Evolutionary conservation across 352 stramenopile species (phyloP), one percentile per base, ranked within the genome.

Genomic region (Globisporangium apiculatum): DNA sequence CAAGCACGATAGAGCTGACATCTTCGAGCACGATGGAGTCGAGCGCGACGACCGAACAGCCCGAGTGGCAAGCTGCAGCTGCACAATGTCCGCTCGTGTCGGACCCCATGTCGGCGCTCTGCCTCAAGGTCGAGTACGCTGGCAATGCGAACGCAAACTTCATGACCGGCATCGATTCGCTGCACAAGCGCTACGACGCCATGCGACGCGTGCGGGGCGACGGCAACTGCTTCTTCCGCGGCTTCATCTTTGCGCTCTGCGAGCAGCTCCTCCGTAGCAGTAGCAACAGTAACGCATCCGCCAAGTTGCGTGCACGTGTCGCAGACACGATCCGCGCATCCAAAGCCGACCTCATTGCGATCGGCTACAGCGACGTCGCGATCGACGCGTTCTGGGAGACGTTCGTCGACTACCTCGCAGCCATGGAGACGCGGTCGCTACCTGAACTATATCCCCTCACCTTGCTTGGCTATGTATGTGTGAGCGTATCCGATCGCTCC

Each of bases 301-400:
- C 54, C 8, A 57, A 51, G 47, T 62, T 88, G 36, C 68, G 72
- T 11, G 36, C 47, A 6, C 69, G 66, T 40, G 70, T 92, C 14
- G 76, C 85, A 54, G 61, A 79, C 18, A 86, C 65, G 60, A 88
- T 92, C 56, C 79, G 79, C 45, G 54, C 68, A 37, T 89, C 78
- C 55, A 92, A 92, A 62, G 65, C 54, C 35, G 76, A 88, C 51
- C 71, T 97, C 31, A 55, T 96, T 42, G 70, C 76, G 1, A 69
- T 95, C 40, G 91, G 91, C 49, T 98, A 97, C 70, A 91, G 90
- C 48, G 84, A 96, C 66, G 80, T 94, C 24, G 86, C 90, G 7
- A 93, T 98, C 68, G 91, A 98, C 68, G 81, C 86, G 55, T 98
- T 98, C 78, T 91, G 93, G 72, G 94, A 97, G 53, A 96, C 86